phyloP scores from a whole-genome alignment of 2,329 filamentous ascomycete genomes.

The Metarhizium anisopliae region DNA sequence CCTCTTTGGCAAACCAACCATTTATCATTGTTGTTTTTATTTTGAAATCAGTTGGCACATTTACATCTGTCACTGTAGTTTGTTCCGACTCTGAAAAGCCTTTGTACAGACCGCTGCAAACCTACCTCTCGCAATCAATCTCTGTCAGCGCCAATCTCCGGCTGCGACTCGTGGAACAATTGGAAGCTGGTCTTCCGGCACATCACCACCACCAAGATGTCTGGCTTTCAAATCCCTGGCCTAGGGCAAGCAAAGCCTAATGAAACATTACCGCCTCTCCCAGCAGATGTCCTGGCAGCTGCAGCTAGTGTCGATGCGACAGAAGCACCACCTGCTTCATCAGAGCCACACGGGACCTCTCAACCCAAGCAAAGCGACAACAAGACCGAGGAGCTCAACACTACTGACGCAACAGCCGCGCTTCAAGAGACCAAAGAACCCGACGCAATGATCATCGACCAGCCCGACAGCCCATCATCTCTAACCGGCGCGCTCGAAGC shows the following conservation, averaged over 20 bases:
- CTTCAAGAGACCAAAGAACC: neutral
- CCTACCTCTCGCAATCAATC: neutral
- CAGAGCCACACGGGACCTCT: neutral
- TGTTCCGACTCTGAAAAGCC: neutral
- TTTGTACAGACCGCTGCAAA: neutral
- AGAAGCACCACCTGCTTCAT: constrained; percentile 2
- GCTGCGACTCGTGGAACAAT: neutral
- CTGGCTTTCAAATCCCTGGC: constrained; percentile 34
- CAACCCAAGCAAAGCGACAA: neutral
- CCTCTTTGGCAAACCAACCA: neutral
- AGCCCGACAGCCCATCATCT: constrained; percentile 25
- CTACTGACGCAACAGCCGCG: neutral
- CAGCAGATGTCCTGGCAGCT: constrained; percentile 21
- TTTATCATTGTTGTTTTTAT: neutral
- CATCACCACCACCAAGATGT: constrained; percentile 19
- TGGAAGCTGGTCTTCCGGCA: neutral
- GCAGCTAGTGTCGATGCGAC: constrained; percentile 16
- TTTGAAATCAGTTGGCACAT: neutral
- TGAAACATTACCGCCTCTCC: constrained; percentile 29
- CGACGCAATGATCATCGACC: constrained; percentile 29
- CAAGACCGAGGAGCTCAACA: neutral
- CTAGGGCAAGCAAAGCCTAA: constrained; percentile 34
- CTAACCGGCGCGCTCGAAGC: constrained; percentile 35
- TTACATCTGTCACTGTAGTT: neutral
- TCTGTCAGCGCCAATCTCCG: neutral